phyloP scores from a whole-genome alignment of 73 alveolate genomes.

The Paramecium primaurelia region DNA sequence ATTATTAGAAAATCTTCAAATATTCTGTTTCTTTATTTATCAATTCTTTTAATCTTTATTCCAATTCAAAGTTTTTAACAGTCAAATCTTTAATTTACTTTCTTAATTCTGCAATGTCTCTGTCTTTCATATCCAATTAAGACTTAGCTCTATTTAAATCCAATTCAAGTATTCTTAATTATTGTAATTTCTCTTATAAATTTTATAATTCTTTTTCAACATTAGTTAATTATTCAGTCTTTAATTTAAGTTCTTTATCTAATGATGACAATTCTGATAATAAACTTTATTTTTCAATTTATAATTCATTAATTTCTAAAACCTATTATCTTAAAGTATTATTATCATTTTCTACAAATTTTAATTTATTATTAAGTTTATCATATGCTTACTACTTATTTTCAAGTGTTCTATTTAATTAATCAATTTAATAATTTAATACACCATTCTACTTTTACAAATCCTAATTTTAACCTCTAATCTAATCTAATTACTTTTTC shows the following conservation, averaged over 20 bases:
- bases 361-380: not conserved
- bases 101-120: not conserved
- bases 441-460: not conserved
- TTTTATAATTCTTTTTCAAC: not conserved
- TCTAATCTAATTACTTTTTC: not conserved
- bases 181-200: not conserved
- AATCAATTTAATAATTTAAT: not conserved
- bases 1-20: not conserved
- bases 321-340: not conserved
- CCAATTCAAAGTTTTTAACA: slow-evolving; percentile 13
- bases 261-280: not conserved
- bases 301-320: not conserved
- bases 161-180: not conserved
- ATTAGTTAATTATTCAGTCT: not conserved
- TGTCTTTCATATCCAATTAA: not conserved
- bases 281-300: not conserved
- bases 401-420: not conserved
- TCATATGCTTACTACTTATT: not conserved
- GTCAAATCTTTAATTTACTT: not conserved
- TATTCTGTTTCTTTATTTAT: not conserved
- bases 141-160: not conserved
- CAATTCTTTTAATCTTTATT: not conserved
- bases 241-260: not conserved
- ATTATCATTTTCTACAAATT: not conserved
- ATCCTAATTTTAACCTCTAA: not conserved